These are phyloP conservation scores for Plasmodium cynomolgi DNA, from an alignment of 169 alveolate species.

Conservation along the genomic window DNA sequence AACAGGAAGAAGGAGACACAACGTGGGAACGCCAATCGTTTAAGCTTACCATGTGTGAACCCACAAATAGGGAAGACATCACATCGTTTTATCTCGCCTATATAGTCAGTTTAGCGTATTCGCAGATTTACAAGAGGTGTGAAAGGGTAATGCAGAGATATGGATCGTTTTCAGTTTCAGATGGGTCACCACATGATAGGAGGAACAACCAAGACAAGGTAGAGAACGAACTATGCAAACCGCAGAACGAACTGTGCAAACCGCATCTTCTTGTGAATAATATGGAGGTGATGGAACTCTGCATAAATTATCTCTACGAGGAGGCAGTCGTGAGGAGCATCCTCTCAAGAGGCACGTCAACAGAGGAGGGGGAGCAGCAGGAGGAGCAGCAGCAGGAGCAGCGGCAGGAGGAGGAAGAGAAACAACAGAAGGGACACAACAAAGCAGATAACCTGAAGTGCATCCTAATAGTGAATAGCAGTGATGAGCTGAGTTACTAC, in stretches of 20 bases:
- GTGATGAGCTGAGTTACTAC: conserved; percentile 11
- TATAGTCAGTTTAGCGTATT: not conserved
- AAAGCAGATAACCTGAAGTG: not conserved
- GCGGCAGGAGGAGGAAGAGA: not conserved
- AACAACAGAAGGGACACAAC: not conserved
- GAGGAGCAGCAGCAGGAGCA: not conserved
- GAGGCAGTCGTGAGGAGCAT: conserved; percentile 13
- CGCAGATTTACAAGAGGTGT: not conserved
- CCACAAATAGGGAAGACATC: not conserved
- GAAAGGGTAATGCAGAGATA: not conserved
- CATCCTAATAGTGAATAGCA: conserved; percentile 3
- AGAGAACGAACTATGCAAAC: not conserved
- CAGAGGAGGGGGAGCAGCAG: not conserved
- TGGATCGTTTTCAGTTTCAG: not conserved
- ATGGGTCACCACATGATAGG: not conserved
- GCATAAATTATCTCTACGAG: conserved; percentile 46
- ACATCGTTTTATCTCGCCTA: not conserved
- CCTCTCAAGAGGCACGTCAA: not conserved
- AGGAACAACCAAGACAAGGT: not conserved
- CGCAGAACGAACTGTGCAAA: not conserved
- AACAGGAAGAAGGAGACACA: not conserved
- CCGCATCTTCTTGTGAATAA: conserved; percentile 15
- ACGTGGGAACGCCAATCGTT: not conserved
- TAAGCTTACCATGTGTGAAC: not conserved
- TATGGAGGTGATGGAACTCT: conserved; percentile 42